Evolutionary conservation across 192 early-diverging fungal genomes (phyloP).

Genomic region (Gonapodya sp.): DNA sequence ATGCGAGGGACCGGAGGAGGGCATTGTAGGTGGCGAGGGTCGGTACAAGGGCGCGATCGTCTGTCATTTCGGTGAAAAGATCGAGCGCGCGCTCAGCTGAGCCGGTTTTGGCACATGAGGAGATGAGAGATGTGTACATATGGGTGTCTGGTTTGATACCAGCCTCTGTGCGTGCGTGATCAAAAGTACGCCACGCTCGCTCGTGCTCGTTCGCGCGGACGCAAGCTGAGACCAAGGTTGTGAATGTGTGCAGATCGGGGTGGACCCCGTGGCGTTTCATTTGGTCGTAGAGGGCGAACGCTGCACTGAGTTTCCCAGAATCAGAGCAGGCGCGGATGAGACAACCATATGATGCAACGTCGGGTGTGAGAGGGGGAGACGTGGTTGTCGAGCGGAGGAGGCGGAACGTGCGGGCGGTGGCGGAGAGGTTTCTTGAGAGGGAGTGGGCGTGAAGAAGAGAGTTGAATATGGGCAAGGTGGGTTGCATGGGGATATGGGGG

Average conservation of each 20-base stretch:
- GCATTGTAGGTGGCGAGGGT: slow-evolving; percentile 82
- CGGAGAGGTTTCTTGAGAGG: neutral
- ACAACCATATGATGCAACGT: slow-evolving; percentile 55
- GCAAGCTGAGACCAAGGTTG: slow-evolving; percentile 75
- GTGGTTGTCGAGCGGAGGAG: neutral
- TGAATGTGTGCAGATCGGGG: slow-evolving; percentile 54
- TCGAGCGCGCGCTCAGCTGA: slow-evolving; percentile 87
- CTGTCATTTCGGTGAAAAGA: slow-evolving; percentile 80
- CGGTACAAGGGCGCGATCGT: slow-evolving; percentile 48
- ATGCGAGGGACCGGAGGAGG: slow-evolving; percentile 58
- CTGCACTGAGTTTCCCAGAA: slow-evolving; percentile 47
- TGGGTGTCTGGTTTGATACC: slow-evolving; percentile 62
- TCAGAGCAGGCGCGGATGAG: slow-evolving; percentile 62
- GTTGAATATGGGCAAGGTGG: neutral
- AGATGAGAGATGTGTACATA: slow-evolving; percentile 82
- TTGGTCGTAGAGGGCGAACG: slow-evolving; percentile 65
- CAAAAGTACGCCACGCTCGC: slow-evolving; percentile 85
- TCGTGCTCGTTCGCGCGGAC: slow-evolving; percentile 53
- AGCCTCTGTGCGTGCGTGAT: slow-evolving; percentile 70
- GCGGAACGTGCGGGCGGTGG: slow-evolving; percentile 3
- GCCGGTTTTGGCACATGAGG: slow-evolving; percentile 72
- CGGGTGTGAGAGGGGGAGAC: slow-evolving; percentile 37
- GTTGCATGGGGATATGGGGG: neutral
- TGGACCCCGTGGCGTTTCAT: slow-evolving; percentile 51
- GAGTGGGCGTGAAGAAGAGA: neutral